Evolutionary conservation across 352 stramenopile species (phyloP).

Genomic region (Hyphochytrium catenoides): DNA sequence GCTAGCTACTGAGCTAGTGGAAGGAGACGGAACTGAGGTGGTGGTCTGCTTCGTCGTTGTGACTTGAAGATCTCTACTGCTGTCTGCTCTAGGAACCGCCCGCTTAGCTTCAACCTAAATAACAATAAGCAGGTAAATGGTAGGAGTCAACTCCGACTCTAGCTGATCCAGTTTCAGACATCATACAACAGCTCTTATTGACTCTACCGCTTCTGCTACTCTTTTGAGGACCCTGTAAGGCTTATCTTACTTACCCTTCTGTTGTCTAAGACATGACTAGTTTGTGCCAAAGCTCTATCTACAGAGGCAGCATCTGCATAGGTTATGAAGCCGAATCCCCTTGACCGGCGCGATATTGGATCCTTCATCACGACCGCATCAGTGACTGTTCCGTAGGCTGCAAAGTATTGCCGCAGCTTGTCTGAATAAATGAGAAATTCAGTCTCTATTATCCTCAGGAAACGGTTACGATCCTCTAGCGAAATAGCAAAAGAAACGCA

Average conservation of each 20-base stretch:
- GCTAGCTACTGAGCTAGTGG: neutral
- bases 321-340: constrained; percentile 80
- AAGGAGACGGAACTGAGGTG: neutral
- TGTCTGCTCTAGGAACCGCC: constrained; percentile 60
- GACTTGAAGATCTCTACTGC: constrained; percentile 29
- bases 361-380: constrained; percentile 82
- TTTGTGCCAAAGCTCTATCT: constrained; percentile 57
- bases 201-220: no score
- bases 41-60: constrained; percentile 10
- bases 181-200: no score
- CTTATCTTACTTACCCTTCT: constrained; percentile 45
- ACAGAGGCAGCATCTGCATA: constrained; percentile 63
- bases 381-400: constrained; percentile 56
- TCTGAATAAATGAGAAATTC: constrained; percentile 18
- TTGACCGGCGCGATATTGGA: constrained; percentile 60
- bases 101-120: constrained; percentile 67
- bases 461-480: neutral
- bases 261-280: constrained; percentile 69
- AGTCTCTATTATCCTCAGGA: neutral
- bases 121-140: neutral
- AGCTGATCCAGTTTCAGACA: no score
- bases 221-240: no score
- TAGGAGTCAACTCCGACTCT: constrained; percentile 2
- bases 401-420: constrained; percentile 67
- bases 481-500: constrained; percentile 11